phyloP scores from a whole-genome alignment of 495 filamentous ascomycete genomes.

The Penicillium odoratum region DNA sequence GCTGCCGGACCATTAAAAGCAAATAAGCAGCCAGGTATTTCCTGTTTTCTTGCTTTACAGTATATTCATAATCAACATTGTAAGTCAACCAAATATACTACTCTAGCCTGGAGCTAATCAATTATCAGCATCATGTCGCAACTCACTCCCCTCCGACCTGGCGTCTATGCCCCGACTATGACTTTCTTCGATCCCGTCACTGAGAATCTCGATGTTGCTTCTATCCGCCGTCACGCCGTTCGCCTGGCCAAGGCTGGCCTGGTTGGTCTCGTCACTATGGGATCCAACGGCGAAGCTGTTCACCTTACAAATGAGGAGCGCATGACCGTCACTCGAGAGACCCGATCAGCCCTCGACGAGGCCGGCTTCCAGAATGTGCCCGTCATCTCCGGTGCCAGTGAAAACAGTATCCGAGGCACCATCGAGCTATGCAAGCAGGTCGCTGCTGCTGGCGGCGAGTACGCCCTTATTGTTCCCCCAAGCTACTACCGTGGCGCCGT shows the following conservation, averaged over 20 bases:
- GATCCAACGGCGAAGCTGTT: slow-evolving; percentile 86
- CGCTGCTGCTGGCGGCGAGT: slow-evolving; percentile 72
- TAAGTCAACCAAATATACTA: slow-evolving; percentile 3
- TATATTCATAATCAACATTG: background rate
- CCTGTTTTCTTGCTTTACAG: background rate
- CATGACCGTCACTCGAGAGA: slow-evolving; percentile 71
- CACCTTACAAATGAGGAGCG: slow-evolving; percentile 78
- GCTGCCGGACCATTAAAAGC: slow-evolving; percentile 2
- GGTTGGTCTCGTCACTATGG: slow-evolving; percentile 83
- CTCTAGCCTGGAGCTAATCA: background rate
- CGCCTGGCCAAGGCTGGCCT: slow-evolving; percentile 81
- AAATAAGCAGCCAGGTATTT: background rate
- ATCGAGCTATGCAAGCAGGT: slow-evolving; percentile 71
- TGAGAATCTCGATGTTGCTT: slow-evolving; percentile 78
- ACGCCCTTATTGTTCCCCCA: slow-evolving; percentile 74
- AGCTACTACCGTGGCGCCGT: slow-evolving; percentile 81
- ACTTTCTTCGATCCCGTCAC: slow-evolving; percentile 83
- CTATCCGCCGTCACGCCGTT: slow-evolving; percentile 76
- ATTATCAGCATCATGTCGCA: slow-evolving; percentile 25
- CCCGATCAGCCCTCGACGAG: slow-evolving; percentile 77
- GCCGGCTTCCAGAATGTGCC: slow-evolving; percentile 74
- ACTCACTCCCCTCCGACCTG: slow-evolving; percentile 69
- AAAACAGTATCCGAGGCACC: slow-evolving; percentile 75
- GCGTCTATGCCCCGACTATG: slow-evolving; percentile 88
- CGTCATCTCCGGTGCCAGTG: slow-evolving; percentile 78